Conservation (phyloP, 257 asterid genomes). For the Salvia hispanica region DNA sequence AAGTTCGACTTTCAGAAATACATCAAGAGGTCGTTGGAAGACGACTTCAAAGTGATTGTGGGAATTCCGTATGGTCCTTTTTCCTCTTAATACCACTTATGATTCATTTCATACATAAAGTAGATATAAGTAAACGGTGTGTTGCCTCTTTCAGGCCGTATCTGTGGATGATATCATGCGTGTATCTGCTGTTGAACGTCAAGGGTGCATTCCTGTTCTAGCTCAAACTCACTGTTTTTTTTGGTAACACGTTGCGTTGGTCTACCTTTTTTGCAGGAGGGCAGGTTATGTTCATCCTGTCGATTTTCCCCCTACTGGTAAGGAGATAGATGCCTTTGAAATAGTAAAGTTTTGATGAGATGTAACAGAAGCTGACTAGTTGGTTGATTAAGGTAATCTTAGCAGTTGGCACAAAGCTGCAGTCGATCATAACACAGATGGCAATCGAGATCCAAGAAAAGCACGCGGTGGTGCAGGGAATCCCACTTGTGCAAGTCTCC, state of each 20-base stretch:
- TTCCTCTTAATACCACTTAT: neutral
- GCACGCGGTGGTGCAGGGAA: slow-evolving; percentile 95
- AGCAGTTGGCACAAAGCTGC: slow-evolving; percentile 95
- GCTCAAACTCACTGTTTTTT: neutral
- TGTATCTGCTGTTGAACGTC: slow-evolving; percentile 76
- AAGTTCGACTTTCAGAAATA: slow-evolving; percentile 94
- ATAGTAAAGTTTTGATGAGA: neutral
- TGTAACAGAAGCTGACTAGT: slow-evolving; percentile 38
- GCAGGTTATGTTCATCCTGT: slow-evolving; percentile 58
- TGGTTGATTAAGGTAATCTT: slow-evolving; percentile 61
- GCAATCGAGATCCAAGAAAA: slow-evolving; percentile 92
- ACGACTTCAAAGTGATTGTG: slow-evolving; percentile 90
- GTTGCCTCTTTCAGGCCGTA: slow-evolving; percentile 52
- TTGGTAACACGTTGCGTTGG: slow-evolving; percentile 4
- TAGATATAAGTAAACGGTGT: neutral
- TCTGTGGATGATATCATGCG: slow-evolving; percentile 71
- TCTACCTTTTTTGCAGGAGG: slow-evolving; percentile 58
- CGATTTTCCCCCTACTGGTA: slow-evolving; percentile 72
- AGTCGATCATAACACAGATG: slow-evolving; percentile 85
- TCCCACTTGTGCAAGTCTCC: slow-evolving; percentile 92
- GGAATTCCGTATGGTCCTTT: slow-evolving; percentile 69
- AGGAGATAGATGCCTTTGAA: slow-evolving; percentile 20
- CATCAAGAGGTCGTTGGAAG: slow-evolving; percentile 91
- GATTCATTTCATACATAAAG: neutral
- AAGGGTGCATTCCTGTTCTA: slow-evolving; percentile 43